Evolutionary conservation across 352 stramenopile species (phyloP).

Genomic region (Phytophthora capsici): DNA sequence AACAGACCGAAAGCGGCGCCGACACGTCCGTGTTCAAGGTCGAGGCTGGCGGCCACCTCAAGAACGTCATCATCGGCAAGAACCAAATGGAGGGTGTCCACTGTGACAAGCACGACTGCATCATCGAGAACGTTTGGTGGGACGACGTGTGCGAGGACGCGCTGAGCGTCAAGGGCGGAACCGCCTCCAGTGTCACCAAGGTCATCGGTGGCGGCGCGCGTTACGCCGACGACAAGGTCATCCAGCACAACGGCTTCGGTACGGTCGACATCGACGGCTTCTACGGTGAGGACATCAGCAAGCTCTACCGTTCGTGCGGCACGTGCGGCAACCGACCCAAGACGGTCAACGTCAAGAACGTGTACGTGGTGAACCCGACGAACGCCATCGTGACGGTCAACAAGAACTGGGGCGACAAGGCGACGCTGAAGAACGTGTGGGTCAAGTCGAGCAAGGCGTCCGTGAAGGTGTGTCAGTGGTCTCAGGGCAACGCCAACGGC

Average conservation of each 20-base stretch:
- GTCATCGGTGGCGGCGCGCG: background rate
- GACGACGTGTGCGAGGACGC: slow-evolving; percentile 17
- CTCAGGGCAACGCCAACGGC: background rate
- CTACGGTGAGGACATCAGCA: background rate
- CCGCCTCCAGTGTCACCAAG: background rate
- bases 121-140: background rate
- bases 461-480: background rate
- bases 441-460: slow-evolving; percentile 9
- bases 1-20: background rate
- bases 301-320: background rate
- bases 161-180: slow-evolving; percentile 28
- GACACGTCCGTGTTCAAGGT: background rate
- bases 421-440: slow-evolving; percentile 1
- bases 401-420: background rate
- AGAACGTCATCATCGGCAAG: slow-evolving; percentile 1
- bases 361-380: background rate
- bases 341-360: background rate
- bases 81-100: background rate
- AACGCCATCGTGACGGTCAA: background rate
- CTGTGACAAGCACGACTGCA: background rate
- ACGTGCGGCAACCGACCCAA: background rate
- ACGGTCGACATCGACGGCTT: background rate
- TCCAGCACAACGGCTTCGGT: background rate
- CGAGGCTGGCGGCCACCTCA: background rate
- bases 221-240: background rate